Conservation (phyloP, 108 stramenopile species). For the Skeletonema tropicum region DNA sequence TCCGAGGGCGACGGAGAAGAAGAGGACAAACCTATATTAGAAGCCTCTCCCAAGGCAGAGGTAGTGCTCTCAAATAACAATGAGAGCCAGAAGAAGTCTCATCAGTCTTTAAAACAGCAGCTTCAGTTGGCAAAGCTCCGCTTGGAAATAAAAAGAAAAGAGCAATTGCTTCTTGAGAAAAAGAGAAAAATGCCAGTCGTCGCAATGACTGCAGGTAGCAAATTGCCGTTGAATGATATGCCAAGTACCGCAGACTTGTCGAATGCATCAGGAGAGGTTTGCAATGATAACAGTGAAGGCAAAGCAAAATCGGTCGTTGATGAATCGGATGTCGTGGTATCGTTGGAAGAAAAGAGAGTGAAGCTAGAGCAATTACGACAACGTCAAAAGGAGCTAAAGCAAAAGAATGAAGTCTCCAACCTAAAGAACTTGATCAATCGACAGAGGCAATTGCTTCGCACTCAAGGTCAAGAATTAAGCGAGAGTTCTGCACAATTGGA, state of each 20-base stretch:
- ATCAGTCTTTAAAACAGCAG: constrained; percentile 35
- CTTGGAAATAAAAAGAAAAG: constrained; percentile 46
- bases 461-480: constrained; percentile 26
- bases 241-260: not conserved
- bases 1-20: not conserved
- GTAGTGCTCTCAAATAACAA: constrained; percentile 1
- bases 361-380: constrained; percentile 28
- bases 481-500: constrained; percentile 42
- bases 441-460: constrained; percentile 32
- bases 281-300: not conserved
- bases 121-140: constrained; percentile 44
- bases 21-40: not conserved
- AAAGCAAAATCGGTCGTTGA: not conserved
- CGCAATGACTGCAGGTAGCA: not conserved
- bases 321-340: not conserved
- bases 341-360: not conserved
- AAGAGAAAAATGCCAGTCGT: not conserved
- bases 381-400: constrained; percentile 48
- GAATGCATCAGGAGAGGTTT: not conserved
- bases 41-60: not conserved
- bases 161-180: constrained; percentile 14
- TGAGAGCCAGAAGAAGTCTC: constrained; percentile 24
- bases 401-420: constrained; percentile 38
- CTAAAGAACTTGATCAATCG: constrained; percentile 37
- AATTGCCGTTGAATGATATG: not conserved